These are phyloP conservation scores for Stromatinia cepivora DNA, from an alignment of 2,329 filamentous ascomycete species.

Conservation along the genomic window DNA sequence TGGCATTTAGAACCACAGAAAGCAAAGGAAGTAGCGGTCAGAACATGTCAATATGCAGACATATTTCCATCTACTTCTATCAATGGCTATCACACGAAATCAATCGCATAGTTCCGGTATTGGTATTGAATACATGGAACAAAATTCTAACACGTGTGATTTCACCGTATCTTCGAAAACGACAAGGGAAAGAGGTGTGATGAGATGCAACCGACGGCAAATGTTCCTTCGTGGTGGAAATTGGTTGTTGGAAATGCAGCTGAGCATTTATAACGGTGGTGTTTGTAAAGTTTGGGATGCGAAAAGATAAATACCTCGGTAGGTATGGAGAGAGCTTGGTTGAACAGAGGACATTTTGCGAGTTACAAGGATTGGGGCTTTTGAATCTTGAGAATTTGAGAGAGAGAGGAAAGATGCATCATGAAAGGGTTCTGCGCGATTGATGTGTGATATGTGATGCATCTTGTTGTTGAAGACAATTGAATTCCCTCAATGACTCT, in stretches of 20 bases:
- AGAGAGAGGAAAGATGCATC: too few species aligned
- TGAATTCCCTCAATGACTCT: too few species aligned
- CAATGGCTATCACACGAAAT: too few species aligned
- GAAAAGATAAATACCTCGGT: background rate
- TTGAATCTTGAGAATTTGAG: too few species aligned
- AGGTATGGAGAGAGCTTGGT: background rate
- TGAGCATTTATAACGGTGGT: background rate
- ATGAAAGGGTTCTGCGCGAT: too few species aligned
- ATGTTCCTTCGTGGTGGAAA: background rate
- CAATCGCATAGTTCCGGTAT: too few species aligned
- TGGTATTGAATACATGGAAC: background rate
- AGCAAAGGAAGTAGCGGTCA: slow-evolving; percentile 4
- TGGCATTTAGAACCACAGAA: background rate
- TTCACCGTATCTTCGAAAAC: background rate
- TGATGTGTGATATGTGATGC: too few species aligned
- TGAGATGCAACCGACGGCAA: background rate
- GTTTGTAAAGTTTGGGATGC: background rate
- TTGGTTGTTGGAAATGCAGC: background rate
- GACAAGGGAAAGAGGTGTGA: slow-evolving; percentile 2
- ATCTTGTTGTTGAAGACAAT: too few species aligned
- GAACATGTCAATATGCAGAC: background rate
- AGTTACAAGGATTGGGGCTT: too few species aligned
- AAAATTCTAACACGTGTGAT: background rate
- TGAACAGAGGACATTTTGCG: background rate
- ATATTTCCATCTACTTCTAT: background rate